These are phyloP conservation scores for Xylariaceae sp. DNA, from an alignment of 2,329 filamentous ascomycete genomes.

Conservation along the genomic window DNA sequence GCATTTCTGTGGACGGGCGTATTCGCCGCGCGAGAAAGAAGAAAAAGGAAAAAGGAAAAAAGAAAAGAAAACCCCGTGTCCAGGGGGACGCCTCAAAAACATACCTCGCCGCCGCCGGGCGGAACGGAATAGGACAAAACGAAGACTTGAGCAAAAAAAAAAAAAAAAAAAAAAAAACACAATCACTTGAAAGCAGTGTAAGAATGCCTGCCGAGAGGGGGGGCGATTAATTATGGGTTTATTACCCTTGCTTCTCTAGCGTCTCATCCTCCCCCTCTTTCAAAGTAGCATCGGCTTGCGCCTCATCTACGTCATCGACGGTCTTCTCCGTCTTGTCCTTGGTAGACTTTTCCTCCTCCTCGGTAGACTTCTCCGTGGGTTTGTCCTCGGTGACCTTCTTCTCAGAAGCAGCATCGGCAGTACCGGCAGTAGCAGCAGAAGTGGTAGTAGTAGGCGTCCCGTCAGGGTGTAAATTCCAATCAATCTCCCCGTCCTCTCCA, in stretches of 20 bases:
- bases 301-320: neutral
- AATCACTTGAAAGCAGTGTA: too few species aligned
- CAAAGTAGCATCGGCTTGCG: neutral
- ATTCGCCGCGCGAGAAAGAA: too few species aligned
- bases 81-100: too few species aligned
- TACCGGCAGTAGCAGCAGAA: conserved; percentile 14
- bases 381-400: neutral
- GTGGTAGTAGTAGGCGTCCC: conserved; percentile 22
- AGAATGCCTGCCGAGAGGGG: too few species aligned
- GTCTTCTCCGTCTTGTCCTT: neutral
- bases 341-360: neutral
- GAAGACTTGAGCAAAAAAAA: too few species aligned
- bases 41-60: too few species aligned
- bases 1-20: too few species aligned
- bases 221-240: too few species aligned
- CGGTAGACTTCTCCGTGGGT: neutral
- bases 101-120: too few species aligned
- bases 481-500: conserved; percentile 71
- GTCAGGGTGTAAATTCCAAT: conserved; percentile 63
- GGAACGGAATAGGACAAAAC: too few species aligned
- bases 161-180: too few species aligned
- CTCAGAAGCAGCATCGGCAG: conserved; percentile 16
- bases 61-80: too few species aligned
- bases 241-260: neutral
- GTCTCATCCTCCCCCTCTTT: neutral